Base-by-base conservation (phyloP, 352 stramenopile species). In the Elongisporangium prolatum region DNA sequence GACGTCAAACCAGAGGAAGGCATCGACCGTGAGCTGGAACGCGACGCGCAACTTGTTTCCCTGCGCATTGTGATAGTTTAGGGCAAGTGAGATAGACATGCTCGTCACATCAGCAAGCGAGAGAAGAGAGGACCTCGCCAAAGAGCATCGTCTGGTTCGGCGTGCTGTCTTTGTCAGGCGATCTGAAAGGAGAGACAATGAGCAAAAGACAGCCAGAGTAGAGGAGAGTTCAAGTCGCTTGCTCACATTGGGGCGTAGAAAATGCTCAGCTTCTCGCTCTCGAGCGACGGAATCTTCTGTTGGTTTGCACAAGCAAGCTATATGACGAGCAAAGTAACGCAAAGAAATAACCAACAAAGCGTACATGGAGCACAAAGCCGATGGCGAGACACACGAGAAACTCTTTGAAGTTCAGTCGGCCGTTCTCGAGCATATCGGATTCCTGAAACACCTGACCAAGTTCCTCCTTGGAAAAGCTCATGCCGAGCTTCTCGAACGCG, bases 361-460 rank as follows among this genome's bases (percentile, higher is more conserved):
- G 51, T 71, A 93, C 85, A 24, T 95, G 84, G 20, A 95, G 75
- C 17, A 96, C 80, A 56, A 93, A 96, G 25, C 75, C 83, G 24
- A 96, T 91, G 0, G 83, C 86, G 48, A 96, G 79, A 38, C 84
- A 95, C 6, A 92, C 80, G 51, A 96, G 79, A 47, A 95, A 95
- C 65, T 95, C 88, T 54, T 93, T 95, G 63, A 96, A 96, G 21
- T 64, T 89, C 16, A 96, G 75, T 38, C 71, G 71, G 50, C 84
- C 84, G 57, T 87, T 82, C 56, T 93, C 77, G 55, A 80, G 71
- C 78, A 96, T 89, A 57, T 96, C 87, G 25, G 86, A 91, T 56
- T 94, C 86, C 48, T 89, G 64, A 52, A 91, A 89, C 16, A 90
- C 79, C 56, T 92, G 77, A 4, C 70, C 51, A 53, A 91, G 84